Evolutionary conservation across 2,329 filamentous ascomycete species (phyloP).

Genomic region (Bipolaris zeicola): DNA sequence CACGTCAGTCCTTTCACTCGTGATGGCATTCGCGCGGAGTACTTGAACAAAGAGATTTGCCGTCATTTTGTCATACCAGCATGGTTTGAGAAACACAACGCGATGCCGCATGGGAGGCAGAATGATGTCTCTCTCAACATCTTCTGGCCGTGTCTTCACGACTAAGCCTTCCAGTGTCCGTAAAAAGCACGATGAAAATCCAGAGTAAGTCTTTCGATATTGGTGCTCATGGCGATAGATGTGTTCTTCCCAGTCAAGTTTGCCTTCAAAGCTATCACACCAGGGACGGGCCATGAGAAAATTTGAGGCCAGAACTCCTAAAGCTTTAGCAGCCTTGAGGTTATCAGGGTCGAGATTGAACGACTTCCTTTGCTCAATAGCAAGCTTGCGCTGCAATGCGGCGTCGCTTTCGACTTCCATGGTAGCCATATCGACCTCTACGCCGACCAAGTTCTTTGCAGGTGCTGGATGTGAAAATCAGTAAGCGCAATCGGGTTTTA

Average conservation of each 20-base stretch:
- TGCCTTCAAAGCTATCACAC: conserved; percentile 67
- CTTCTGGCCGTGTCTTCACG: conserved; percentile 75
- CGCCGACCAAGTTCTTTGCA: conserved; percentile 79
- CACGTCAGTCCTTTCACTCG: conserved; percentile 79
- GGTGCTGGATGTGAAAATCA: conserved; percentile 58
- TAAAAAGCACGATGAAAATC: conserved; percentile 63
- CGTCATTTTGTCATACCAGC: conserved; percentile 80
- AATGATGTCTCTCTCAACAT: conserved; percentile 66
- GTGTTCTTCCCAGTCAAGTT: conserved; percentile 75
- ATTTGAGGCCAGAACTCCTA: conserved; percentile 66
- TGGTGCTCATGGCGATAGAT: conserved; percentile 60
- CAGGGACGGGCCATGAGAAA: conserved; percentile 81
- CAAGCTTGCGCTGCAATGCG: conserved; percentile 28
- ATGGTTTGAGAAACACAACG: conserved; percentile 76
- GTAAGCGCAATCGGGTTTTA: neutral
- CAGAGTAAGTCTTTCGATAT: conserved; percentile 62
- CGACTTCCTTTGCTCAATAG: conserved; percentile 49
- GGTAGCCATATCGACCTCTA: conserved; percentile 63
- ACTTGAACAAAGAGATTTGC: conserved; percentile 85
- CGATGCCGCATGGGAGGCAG: conserved; percentile 76
- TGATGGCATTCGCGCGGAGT: conserved; percentile 83
- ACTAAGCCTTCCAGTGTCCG: conserved; percentile 78
- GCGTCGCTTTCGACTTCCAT: conserved; percentile 40
- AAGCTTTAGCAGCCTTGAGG: conserved; percentile 61
- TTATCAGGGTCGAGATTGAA: conserved; percentile 49